phyloP scores from a whole-genome alignment of 2,329 filamentous ascomycete genomes.

The Cladosporium velox region DNA sequence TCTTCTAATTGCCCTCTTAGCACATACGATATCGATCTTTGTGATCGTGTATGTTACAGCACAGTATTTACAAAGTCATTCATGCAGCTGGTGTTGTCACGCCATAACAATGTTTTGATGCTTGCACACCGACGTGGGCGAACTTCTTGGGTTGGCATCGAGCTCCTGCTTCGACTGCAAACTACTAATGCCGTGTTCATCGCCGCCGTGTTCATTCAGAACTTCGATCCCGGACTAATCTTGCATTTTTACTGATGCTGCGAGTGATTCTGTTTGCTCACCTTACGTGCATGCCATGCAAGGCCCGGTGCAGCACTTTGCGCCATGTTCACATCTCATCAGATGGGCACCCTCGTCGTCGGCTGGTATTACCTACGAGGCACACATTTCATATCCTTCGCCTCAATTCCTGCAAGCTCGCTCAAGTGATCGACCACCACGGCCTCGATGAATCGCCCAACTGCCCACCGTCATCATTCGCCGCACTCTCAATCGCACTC shows the following conservation, averaged over 20 bases:
- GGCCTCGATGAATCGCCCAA: constrained; percentile 3
- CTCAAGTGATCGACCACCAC: constrained; percentile 19
- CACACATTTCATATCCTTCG: not conserved
- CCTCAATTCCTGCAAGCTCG: not conserved
- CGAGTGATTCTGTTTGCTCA: not conserved
- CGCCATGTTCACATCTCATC: not conserved
- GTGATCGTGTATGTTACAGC: not conserved
- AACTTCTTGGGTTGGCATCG: not conserved
- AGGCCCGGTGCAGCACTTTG: not conserved
- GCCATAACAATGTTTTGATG: not conserved
- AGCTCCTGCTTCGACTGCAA: not conserved
- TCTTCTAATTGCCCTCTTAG: not conserved
- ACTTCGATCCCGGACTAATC: not conserved
- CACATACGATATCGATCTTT: not conserved
- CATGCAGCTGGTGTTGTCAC: not conserved
- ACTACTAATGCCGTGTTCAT: not conserved
- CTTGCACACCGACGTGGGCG: not conserved
- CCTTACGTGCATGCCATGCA: not conserved
- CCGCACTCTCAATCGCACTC: constrained; percentile 13
- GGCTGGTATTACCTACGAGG: not conserved
- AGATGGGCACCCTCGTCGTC: not conserved
- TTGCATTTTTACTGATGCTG: not conserved
- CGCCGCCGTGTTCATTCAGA: not conserved
- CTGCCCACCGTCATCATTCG: constrained; percentile 3
- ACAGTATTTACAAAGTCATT: not conserved